These are phyloP conservation scores for Linum usitatissimum DNA, from an alignment of 345 rosid species.

Conservation along the genomic window DNA sequence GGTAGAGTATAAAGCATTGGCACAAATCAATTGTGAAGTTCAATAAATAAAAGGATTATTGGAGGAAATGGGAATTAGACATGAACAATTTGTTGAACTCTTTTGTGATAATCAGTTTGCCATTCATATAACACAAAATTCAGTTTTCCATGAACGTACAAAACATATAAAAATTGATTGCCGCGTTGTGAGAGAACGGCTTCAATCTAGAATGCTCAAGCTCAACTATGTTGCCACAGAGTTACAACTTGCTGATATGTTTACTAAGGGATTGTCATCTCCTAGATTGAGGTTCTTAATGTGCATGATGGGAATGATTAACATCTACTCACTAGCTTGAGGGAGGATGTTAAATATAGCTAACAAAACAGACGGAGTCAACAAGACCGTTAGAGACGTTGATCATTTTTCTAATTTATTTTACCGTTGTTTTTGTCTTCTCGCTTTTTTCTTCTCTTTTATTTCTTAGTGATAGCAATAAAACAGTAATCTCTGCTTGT, in stretches of 20 bases:
- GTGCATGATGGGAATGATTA: too few relatives aligned
- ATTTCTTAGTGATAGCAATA: too few relatives aligned
- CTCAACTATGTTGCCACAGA: conserved; percentile 42
- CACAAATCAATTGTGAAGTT: conserved; percentile 6
- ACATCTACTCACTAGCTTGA: too few relatives aligned
- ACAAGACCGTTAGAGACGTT: too few relatives aligned
- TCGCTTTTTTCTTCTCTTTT: too few relatives aligned
- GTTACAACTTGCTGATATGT: conserved; percentile 54
- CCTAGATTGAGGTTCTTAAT: too few relatives aligned
- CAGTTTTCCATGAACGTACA: background rate
- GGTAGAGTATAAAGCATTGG: conserved; percentile 16
- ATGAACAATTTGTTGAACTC: conserved; percentile 6
- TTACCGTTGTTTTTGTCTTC: too few relatives aligned
- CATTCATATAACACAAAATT: background rate
- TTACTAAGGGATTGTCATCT: conserved; percentile 41
- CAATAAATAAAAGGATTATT: conserved; percentile 6
- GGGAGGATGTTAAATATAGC: too few relatives aligned
- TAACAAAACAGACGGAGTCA: too few relatives aligned
- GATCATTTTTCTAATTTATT: too few relatives aligned
- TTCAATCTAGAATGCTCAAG: conserved; percentile 35
- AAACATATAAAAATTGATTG: background rate
- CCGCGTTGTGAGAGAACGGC: conserved; percentile 21
- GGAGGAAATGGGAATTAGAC: conserved; percentile 8
- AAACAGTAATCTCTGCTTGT: too few relatives aligned
- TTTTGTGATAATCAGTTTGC: background rate